Evolutionary conservation across 768 basidiomycete genomes (phyloP).

Genomic region (Artomyces pyxidatus): DNA sequence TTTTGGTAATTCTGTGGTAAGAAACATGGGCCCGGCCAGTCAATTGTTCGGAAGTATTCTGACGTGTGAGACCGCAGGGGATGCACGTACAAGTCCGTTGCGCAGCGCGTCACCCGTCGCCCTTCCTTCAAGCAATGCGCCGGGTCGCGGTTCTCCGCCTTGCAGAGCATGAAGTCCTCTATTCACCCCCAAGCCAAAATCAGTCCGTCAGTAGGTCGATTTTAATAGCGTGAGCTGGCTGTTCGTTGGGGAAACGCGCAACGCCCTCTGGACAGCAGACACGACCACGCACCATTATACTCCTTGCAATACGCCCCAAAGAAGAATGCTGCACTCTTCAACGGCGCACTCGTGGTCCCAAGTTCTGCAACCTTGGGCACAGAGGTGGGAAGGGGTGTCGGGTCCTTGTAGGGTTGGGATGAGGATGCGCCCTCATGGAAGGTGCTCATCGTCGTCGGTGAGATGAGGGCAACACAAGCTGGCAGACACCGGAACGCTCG

Average conservation of each 20-base stretch:
- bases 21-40: too few relatives aligned
- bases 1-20: slow-evolving; percentile 78
- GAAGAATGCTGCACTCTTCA: slow-evolving; percentile 97
- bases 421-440: slow-evolving; percentile 40
- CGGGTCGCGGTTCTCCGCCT: slow-evolving; percentile 83
- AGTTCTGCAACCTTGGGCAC: slow-evolving; percentile 82
- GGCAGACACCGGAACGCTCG: background rate
- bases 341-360: slow-evolving; percentile 82
- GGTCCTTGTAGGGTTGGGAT: slow-evolving; percentile 48
- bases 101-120: slow-evolving; percentile 89
- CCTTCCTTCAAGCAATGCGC: slow-evolving; percentile 95
- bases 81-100: slow-evolving; percentile 76
- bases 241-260: background rate
- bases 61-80: too few relatives aligned
- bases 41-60: too few relatives aligned
- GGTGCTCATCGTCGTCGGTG: slow-evolving; percentile 40
- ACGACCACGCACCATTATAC: slow-evolving; percentile 71
- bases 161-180: slow-evolving; percentile 99
- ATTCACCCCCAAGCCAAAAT: slow-evolving; percentile 3
- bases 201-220: background rate
- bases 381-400: slow-evolving; percentile 54
- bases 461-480: background rate
- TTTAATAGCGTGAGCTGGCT: background rate
- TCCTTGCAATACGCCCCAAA: slow-evolving; percentile 94
- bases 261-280: background rate